These are phyloP conservation scores for Phytophthora brassicae DNA, from an alignment of 352 stramenopile genomes.

Conservation along the genomic window DNA sequence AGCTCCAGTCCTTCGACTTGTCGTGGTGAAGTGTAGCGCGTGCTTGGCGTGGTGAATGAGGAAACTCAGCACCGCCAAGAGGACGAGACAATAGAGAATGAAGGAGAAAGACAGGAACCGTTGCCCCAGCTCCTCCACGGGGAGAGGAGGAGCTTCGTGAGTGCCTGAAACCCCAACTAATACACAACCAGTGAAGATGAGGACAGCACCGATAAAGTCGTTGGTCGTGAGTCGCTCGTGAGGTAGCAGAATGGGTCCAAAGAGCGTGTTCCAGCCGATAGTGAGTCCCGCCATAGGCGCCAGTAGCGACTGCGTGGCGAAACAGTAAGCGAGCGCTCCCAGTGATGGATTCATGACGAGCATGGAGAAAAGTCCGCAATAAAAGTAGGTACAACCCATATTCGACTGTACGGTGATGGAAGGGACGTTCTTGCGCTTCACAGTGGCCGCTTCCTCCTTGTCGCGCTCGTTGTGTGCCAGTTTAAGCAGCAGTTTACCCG, in stretches of 20 bases:
- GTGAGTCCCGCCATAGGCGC: conserved; percentile 83
- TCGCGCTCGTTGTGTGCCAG: conserved; percentile 75
- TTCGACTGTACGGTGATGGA: conserved; percentile 23
- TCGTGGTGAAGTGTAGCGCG: conserved; percentile 53
- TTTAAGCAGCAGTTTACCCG: conserved; percentile 83
- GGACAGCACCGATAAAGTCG: conserved; percentile 70
- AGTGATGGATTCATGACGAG: conserved; percentile 75
- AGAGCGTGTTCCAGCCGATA: conserved; percentile 83
- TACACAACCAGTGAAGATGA: conserved; percentile 81
- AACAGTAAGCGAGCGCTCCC: conserved; percentile 68
- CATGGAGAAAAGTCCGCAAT: conserved; percentile 68
- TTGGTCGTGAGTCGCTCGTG: conserved; percentile 71
- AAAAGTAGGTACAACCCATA: conserved; percentile 71
- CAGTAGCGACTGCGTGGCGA: conserved; percentile 77
- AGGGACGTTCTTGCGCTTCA: conserved; percentile 25
- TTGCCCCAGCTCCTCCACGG: conserved; percentile 51
- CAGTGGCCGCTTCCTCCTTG: conserved; percentile 52
- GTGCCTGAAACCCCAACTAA: conserved; percentile 72
- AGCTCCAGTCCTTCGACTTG: conserved; percentile 28
- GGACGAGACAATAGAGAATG: conserved; percentile 51
- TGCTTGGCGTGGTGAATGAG: conserved; percentile 58
- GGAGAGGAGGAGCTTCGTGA: conserved; percentile 60
- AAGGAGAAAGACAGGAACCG: conserved; percentile 69
- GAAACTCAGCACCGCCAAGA: conserved; percentile 46
- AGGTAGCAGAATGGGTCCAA: conserved; percentile 68